Base-by-base conservation (phyloP, 208 protist species). In the Trypanosoma rangeli region DNA sequence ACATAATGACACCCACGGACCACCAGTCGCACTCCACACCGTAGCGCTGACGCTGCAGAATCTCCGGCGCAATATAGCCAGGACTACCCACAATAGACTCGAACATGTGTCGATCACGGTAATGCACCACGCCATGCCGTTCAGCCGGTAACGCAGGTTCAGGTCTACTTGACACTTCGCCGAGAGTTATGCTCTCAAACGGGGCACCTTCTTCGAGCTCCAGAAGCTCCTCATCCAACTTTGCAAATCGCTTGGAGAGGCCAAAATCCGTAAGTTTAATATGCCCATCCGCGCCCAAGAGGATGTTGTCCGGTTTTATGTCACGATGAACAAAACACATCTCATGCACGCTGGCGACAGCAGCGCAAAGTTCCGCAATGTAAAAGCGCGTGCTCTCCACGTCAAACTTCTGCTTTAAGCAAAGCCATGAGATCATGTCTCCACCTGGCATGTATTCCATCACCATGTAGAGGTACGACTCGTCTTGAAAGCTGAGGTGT, bases 251-350 rank as follows among this genome's bases (percentile, higher is more conserved):
- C 78, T 98, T 98, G 12, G 90, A 97, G 8, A 99, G 86, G 0
- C 97, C 97, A 86, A 99, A 99, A 79, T 99, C 97, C 44, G 90
- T 93, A n/a, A 99, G 80, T 74, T 99, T 98, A 26, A 99, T 95
- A 79, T 99, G 98, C 0, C 98, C 98, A 42, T 90, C 76, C 0
- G 68, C 70, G 50, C 97, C 97, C 18, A 99, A 85, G n/a, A 99
- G 92, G 35, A 99, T 89, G 78, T 99, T 99, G 75, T 99, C 98
- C 0, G 98, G 98, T 65, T 99, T 99, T 79, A 99, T 97, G 80
- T 99, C 98, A 53, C 97, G 90, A 66, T 97, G 91, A 0, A 94
- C 91, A 81, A 94, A 95, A 50, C 83, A 80, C 91, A 96, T 97
- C n/a, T 69, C 74, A 64, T 98, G 94, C 48, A 98, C 88, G 65